These are phyloP conservation scores for Neotropicomus parvogracilis DNA, from an alignment of 1,284 basidiomycete species.

Conservation along the genomic window DNA sequence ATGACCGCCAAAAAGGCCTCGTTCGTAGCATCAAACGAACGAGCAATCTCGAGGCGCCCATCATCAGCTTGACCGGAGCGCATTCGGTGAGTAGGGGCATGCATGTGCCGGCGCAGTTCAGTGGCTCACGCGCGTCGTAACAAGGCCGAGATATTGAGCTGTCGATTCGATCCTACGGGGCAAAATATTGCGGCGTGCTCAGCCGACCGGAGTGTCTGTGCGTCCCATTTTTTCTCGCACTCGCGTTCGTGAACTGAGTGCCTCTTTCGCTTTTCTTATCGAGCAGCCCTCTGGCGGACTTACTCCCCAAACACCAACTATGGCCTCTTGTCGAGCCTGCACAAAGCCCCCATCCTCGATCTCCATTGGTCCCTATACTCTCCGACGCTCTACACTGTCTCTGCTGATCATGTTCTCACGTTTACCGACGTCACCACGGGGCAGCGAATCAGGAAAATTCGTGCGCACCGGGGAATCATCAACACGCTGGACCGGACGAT, in stretches of 20 bases:
- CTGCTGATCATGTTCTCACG: constrained; percentile 78
- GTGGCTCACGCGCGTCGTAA: not conserved
- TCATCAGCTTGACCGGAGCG: constrained; percentile 72
- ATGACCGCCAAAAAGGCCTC: constrained; percentile 69
- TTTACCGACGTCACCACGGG: constrained; percentile 77
- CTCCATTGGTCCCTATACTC: constrained; percentile 77
- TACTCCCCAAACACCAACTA: constrained; percentile 82
- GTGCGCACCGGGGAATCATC: constrained; percentile 85
- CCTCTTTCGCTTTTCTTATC: not conserved
- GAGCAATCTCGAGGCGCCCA: constrained; percentile 75
- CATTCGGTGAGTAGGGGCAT: constrained; percentile 53
- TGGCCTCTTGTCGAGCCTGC: constrained; percentile 65
- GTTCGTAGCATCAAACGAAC: constrained; percentile 76
- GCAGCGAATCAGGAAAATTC: constrained; percentile 67
- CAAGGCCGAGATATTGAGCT: constrained; percentile 74
- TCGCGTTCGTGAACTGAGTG: too few relatives aligned
- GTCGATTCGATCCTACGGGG: constrained; percentile 77
- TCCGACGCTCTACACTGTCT: constrained; percentile 71
- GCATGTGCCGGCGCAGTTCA: constrained; percentile 1
- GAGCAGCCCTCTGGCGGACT: constrained; percentile 72
- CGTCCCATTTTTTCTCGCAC: constrained; percentile 35
- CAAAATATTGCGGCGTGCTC: constrained; percentile 82
- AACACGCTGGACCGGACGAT: constrained; percentile 84
- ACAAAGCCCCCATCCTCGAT: constrained; percentile 78
- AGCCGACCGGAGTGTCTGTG: constrained; percentile 75